A percentile compares a stretch with the other conserved stretches of the same genome.
These are phyloP conservation scores for Agrostemma githago DNA, from an alignment of 148 eudicot species.

Conservation along the genomic window DNA sequence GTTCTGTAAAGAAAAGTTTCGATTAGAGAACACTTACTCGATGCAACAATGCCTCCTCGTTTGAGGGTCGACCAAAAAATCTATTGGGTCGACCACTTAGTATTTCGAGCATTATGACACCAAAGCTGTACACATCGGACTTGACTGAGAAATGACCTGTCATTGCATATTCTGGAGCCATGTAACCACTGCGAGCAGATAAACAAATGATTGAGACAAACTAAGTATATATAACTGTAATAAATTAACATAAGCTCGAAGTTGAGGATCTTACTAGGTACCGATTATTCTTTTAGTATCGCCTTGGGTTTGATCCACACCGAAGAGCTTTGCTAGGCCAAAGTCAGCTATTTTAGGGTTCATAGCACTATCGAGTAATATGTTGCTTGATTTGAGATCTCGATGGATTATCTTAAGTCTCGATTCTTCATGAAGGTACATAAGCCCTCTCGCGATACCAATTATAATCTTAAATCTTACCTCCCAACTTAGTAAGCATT, in stretches of 20 bases:
- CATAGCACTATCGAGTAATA: slow-evolving; percentile 28
- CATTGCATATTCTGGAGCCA: slow-evolving; percentile 37
- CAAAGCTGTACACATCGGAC: slow-evolving; percentile 38
- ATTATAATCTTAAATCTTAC: slow-evolving; percentile 14
- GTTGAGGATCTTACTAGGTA: slow-evolving; percentile 17
- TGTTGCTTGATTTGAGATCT: slow-evolving; percentile 31
- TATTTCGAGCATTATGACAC: slow-evolving; percentile 30
- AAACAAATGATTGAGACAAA: no score
- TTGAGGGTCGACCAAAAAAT: background rate
- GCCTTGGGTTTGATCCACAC: slow-evolving; percentile 27
- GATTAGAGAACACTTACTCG: slow-evolving; percentile 14
- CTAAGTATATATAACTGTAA: background rate
- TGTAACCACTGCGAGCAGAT: slow-evolving; percentile 23
- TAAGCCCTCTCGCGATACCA: slow-evolving; percentile 24
- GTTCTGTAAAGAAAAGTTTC: background rate
- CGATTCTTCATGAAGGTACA: slow-evolving; percentile 28
- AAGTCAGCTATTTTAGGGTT: slow-evolving; percentile 35
- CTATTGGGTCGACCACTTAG: slow-evolving; percentile 28
- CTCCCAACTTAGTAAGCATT: slow-evolving; percentile 4
- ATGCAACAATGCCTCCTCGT: slow-evolving; percentile 24
- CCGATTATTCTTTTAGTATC: slow-evolving; percentile 24
- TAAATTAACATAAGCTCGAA: slow-evolving; percentile 13
- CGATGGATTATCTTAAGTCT: slow-evolving; percentile 30
- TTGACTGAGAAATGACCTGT: slow-evolving; percentile 31
- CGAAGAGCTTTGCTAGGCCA: slow-evolving; percentile 33